phyloP scores from a whole-genome alignment of 768 basidiomycete genomes.

The Lactarius hatsudake region DNA sequence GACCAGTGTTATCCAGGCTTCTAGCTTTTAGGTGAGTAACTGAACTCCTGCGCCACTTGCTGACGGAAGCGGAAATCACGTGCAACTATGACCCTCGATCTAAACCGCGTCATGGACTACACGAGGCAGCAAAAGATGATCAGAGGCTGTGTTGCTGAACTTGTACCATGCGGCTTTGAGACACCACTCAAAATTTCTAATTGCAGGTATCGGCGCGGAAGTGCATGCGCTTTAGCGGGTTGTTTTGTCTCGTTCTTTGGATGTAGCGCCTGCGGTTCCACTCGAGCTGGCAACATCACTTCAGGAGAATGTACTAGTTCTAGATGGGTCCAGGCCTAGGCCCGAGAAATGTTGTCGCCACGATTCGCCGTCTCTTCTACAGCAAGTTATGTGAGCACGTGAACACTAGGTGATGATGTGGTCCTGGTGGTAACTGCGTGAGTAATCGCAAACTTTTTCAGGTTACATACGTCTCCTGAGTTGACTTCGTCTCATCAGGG shows the following conservation, averaged over 20 bases:
- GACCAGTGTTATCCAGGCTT: not conserved
- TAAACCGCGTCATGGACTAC: constrained; percentile 2
- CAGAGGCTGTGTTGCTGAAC: constrained; percentile 23
- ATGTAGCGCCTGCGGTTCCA: not conserved
- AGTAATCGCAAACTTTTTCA: not conserved
- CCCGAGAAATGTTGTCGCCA: not conserved
- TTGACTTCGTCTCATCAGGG: not conserved
- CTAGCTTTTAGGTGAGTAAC: not conserved
- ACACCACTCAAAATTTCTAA: not conserved
- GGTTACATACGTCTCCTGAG: not conserved
- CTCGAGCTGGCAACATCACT: not conserved
- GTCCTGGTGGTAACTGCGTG: not conserved
- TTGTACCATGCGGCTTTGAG: constrained; percentile 25
- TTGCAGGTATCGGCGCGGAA: not conserved
- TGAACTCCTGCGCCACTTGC: not conserved
- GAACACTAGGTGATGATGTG: not conserved
- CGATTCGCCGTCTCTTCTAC: not conserved
- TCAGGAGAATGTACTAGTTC: not conserved
- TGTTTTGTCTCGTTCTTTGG: not conserved
- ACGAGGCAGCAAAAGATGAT: constrained; percentile 10
- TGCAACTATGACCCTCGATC: constrained; percentile 1
- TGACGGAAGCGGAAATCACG: constrained; percentile 13
- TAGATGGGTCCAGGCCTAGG: not conserved
- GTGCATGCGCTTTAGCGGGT: not conserved
- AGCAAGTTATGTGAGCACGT: not conserved